Base-by-base conservation (phyloP, 257 asterid genomes). In the Solanum lignicaule region DNA sequence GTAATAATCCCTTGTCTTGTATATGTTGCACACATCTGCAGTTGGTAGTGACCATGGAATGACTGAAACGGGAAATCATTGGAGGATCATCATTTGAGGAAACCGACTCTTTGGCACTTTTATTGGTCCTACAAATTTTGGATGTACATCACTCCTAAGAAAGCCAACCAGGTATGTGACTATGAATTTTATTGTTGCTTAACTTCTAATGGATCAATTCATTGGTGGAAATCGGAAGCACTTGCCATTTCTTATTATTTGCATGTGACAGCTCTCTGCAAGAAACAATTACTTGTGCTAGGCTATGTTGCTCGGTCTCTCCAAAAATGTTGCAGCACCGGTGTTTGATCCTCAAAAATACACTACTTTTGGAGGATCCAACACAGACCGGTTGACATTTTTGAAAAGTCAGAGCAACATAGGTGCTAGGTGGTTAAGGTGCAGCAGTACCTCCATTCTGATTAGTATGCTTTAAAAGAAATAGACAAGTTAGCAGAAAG, bases 41-140 rank as follows among this genome's bases (percentile, higher is more conserved):
- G 97, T 38, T 96, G 91, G 90, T 96, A 96, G 99, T 86, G 98
- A 94, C 91, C 99, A 94, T 92, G 99, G 99, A 90, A 95, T 96
- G 98, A 94, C 98, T 23, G 96, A 92, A 84, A 91, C 88, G 87
- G 98, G 98, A 78, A 96, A 96, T 87, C 99, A 94, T 79, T 97
- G 9, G 98, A 85, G 99, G 98, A 41, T 94, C 99, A 79, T 91
- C 98, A 69, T 92, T 87, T 13, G 98, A 96, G 92, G 99, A 96
- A 92, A 94, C 93, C 13, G 98, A 96, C 90, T 94, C 98, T 90
- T 89, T 96, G 92, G 98, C 98, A 25, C 96, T 95, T 88, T 95
- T 90, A 91, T 93, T 88, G 88, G 96, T 88, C 90, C 88, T 8
- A 84, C 90, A 88, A 89, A 90, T 85, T 88, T 86, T 88, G 60